phyloP scores from a whole-genome alignment of 331 rosid species.

The Acacia pycnantha region DNA sequence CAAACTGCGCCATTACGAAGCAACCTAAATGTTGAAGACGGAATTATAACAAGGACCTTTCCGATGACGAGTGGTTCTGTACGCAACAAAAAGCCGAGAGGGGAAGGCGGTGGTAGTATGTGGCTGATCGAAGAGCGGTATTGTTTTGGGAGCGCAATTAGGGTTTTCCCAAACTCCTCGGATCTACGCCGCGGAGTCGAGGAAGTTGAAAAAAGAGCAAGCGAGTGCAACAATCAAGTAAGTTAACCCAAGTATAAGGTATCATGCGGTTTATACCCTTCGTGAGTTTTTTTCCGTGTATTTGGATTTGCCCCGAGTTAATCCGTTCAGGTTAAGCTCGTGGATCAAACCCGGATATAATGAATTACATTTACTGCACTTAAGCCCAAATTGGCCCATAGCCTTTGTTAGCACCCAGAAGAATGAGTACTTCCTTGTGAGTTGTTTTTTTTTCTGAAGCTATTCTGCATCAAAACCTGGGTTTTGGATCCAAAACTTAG shows the following conservation, averaged over 20 bases:
- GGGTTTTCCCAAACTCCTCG: conserved; percentile 86
- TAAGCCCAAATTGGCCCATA: neutral
- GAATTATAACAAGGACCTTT: conserved; percentile 22
- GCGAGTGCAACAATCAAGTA: neutral
- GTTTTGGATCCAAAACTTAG: no score
- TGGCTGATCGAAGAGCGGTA: neutral
- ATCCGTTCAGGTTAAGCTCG: neutral
- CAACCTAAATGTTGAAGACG: neutral
- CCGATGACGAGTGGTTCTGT: neutral
- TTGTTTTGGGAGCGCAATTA: conserved; percentile 13
- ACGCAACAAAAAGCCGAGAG: neutral
- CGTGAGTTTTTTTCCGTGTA: neutral
- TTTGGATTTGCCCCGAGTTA: conserved; percentile 27
- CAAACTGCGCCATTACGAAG: neutral
- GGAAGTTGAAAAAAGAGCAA: conserved; percentile 8
- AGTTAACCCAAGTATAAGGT: neutral
- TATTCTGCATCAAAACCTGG: no score
- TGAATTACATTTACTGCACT: neutral
- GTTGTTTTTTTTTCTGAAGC: no score
- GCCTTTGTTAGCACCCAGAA: neutral
- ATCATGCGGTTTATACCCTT: neutral
- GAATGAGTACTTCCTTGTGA: no score
- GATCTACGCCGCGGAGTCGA: conserved; percentile 81
- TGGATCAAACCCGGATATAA: neutral
- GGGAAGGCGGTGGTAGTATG: neutral